Evolutionary conservation across 2,329 filamentous ascomycete genomes (phyloP).

Genomic region (Bertia moriformis): DNA sequence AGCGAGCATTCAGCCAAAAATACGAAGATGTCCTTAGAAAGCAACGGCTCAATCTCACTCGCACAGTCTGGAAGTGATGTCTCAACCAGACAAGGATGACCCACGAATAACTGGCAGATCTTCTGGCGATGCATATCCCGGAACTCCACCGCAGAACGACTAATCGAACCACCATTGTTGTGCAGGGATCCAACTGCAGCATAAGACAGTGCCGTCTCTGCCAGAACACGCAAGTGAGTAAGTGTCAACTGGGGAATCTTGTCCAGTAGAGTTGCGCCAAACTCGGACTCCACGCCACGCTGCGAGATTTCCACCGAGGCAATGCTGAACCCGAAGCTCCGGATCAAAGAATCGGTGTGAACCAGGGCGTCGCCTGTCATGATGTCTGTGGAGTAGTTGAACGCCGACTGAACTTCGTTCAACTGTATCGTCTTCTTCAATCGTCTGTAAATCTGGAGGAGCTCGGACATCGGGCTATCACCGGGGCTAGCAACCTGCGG

Average conservation of each 20-base stretch:
- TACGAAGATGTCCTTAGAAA: slow-evolving; percentile 59
- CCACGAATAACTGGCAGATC: slow-evolving; percentile 55
- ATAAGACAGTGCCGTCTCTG: slow-evolving; percentile 79
- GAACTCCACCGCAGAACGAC: slow-evolving; percentile 38
- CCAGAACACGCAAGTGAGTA: slow-evolving; percentile 74
- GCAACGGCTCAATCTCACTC: slow-evolving; percentile 34
- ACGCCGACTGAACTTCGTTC: neutral
- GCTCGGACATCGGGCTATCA: neutral
- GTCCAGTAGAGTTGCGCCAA: slow-evolving; percentile 63
- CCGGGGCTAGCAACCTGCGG: neutral
- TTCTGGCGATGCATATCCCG: slow-evolving; percentile 55
- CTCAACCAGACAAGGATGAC: neutral
- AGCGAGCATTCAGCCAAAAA: slow-evolving; percentile 71
- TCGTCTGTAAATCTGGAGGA: neutral
- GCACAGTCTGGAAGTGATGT: neutral
- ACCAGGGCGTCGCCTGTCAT: slow-evolving; percentile 27
- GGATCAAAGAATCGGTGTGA: slow-evolving; percentile 43
- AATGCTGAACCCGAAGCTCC: slow-evolving; percentile 68
- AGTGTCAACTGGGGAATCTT: slow-evolving; percentile 72
- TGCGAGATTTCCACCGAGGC: slow-evolving; percentile 83
- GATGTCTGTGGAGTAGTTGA: slow-evolving; percentile 1
- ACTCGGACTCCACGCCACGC: slow-evolving; percentile 63
- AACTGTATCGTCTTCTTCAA: neutral
- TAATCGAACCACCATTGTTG: neutral
- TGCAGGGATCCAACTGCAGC: slow-evolving; percentile 36